Conservation (phyloP, 495 filamentous ascomycete species). For the Copromyces sp. region DNA sequence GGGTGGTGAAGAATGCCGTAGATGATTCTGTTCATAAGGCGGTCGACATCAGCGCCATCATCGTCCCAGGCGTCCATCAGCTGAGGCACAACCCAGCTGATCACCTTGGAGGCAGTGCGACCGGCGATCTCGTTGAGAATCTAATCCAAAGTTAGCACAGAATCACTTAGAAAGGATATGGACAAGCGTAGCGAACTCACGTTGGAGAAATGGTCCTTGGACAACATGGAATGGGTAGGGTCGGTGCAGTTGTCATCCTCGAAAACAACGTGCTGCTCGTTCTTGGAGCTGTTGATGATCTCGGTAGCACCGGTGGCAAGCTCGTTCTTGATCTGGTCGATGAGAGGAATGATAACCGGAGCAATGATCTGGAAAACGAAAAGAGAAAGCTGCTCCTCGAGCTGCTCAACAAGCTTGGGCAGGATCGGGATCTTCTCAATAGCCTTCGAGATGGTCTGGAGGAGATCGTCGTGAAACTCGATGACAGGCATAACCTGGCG, state of each 20-base stretch:
- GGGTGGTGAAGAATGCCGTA: conserved; percentile 83
- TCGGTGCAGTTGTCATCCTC: conserved; percentile 62
- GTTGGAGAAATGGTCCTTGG: conserved; percentile 87
- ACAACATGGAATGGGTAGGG: conserved; percentile 92
- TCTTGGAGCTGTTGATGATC: conserved; percentile 68
- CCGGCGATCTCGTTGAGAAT: conserved; percentile 84
- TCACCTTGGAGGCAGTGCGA: conserved; percentile 61
- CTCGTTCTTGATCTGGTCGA: conserved; percentile 74
- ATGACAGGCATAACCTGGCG: conserved; percentile 74
- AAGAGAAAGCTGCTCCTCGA: conserved; percentile 68
- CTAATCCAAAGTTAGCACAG: conserved; percentile 27
- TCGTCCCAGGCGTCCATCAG: conserved; percentile 81
- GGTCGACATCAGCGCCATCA: conserved; percentile 53
- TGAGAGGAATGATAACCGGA: conserved; percentile 75
- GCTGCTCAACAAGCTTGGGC: conserved; percentile 65
- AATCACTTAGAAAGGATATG: background rate
- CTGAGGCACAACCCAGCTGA: conserved; percentile 78
- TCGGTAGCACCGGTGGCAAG: conserved; percentile 75
- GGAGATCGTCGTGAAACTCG: conserved; percentile 78
- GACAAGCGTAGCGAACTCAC: conserved; percentile 17
- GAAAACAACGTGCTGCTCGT: conserved; percentile 78
- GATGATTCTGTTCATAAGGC: conserved; percentile 62
- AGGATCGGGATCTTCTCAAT: conserved; percentile 75
- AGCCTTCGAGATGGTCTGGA: conserved; percentile 63
- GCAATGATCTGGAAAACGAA: conserved; percentile 83